These are phyloP conservation scores for Benincasa hispida DNA, from an alignment of 306 rosid species.

Conservation along the genomic window DNA sequence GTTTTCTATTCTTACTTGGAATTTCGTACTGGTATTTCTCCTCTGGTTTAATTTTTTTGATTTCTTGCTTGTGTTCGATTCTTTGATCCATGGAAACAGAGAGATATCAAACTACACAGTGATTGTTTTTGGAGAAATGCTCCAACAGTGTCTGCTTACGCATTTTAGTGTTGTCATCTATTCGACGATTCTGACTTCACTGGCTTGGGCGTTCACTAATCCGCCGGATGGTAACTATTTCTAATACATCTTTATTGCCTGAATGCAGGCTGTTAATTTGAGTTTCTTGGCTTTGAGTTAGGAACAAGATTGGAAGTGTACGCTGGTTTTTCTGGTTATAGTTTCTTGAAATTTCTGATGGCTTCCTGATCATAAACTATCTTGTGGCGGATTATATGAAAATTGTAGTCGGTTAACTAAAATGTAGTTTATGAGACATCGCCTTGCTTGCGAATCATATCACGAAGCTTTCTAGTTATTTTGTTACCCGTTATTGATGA, in stretches of 20 bases:
- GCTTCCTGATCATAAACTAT: not conserved
- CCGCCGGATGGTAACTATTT: slow-evolving; percentile 39
- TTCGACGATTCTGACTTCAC: slow-evolving; percentile 32
- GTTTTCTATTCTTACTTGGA: not conserved
- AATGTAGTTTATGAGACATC: not conserved
- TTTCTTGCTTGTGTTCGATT: not conserved
- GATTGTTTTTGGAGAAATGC: slow-evolving; percentile 21
- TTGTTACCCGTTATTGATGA: not conserved
- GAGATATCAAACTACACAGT: not conserved
- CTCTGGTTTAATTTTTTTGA: not conserved
- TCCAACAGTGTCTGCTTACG: slow-evolving; percentile 2
- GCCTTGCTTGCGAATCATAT: not conserved
- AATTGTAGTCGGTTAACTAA: not conserved
- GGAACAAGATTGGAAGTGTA: not conserved
- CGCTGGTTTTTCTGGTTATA: not conserved
- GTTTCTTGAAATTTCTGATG: not conserved
- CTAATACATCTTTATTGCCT: not conserved
- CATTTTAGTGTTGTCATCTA: slow-evolving; percentile 21
- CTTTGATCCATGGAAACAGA: slow-evolving; percentile 2
- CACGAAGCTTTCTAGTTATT: not conserved
- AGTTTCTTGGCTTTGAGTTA: not conserved
- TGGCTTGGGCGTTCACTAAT: slow-evolving; percentile 32
- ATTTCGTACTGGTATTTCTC: not conserved
- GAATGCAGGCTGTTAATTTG: not conserved
- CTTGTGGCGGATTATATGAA: not conserved